Evolutionary conservation across 306 rosid species (phyloP), one percentile per base, ranked within the genome.

Genomic region (Ochetophila trinervis): DNA sequence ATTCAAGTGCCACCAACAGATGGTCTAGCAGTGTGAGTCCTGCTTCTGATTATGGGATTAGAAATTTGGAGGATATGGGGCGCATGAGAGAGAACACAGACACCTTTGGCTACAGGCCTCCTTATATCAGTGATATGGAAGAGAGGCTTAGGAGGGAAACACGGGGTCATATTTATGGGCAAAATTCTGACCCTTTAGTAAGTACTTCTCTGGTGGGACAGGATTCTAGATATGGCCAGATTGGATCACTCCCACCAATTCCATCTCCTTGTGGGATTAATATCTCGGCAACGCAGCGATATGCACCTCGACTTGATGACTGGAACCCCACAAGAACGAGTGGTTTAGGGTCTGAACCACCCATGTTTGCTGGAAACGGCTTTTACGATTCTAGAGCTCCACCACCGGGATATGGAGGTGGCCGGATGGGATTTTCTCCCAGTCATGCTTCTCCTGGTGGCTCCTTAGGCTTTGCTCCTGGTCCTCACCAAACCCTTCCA

Each of bases 271-370:
- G 73, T 74, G 44, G 65, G 63, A 86, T 19, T 58, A 69, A 53
- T 62, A 67, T 71, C 10, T 79, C 96, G 12, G 74, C 85, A 32
- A 86, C 76, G 83, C 82, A 79, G 42, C 88, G 84, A 48, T 88
- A 88, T 71, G 83, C 77, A 5, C 89, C 95, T 49, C 85, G 82
- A 56, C 27, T 88, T 18, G 89, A 91, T 60, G 89, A 82, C 63
- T 24, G 79, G 40, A 90, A 83, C 82, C 76, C 69, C 69, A 16
- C 19, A 6, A 66, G 85, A 27, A 27, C 4, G 64, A 74, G 72
- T 34, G 57, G 74, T 72, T 40, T 78, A 18, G 79, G 83, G 6
- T 44, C 71, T 36, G 84, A 53, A 24, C 75, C 60, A 14, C 82
- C 72, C 48, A 32, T 44, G 49, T 57, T 35, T 57, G 56, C 68